These are phyloP conservation scores for Colletotrichum liaoningense DNA, from an alignment of 2,329 filamentous ascomycete genomes.

Conservation along the genomic window DNA sequence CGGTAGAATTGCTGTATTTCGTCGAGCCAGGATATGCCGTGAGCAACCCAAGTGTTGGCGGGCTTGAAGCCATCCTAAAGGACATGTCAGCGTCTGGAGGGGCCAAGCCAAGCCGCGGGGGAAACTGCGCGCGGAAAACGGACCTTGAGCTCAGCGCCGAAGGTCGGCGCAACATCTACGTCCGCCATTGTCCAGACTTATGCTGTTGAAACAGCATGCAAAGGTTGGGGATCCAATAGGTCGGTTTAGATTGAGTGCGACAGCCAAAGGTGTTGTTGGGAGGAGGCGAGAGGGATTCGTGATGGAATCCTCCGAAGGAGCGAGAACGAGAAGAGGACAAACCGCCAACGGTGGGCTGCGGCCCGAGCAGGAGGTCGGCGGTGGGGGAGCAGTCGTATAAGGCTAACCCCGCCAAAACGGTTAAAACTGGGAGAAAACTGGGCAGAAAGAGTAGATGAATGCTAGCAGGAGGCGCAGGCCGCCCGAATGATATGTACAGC, in stretches of 20 bases:
- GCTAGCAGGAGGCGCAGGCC: slow-evolving; percentile 31
- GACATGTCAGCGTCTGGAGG: slow-evolving; percentile 33
- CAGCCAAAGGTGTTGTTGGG: neutral
- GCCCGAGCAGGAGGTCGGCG: slow-evolving; percentile 31
- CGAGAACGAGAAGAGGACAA: slow-evolving; percentile 29
- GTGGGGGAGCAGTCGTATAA: slow-evolving; percentile 28
- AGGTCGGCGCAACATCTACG: slow-evolving; percentile 84
- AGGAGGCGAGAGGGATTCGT: slow-evolving; percentile 7
- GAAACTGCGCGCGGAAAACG: slow-evolving; percentile 38
- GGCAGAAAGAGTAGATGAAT: slow-evolving; percentile 21
- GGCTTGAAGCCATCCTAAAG: slow-evolving; percentile 93
- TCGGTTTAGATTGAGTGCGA: neutral
- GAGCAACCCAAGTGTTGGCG: slow-evolving; percentile 89
- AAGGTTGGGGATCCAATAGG: neutral
- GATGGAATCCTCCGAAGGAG: slow-evolving; percentile 26
- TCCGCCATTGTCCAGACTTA: slow-evolving; percentile 72
- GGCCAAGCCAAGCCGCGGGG: slow-evolving; percentile 11
- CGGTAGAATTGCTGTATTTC: slow-evolving; percentile 98
- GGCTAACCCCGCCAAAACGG: slow-evolving; percentile 34
- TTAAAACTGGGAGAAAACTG: slow-evolving; percentile 26
- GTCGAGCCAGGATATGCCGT: slow-evolving; percentile 94
- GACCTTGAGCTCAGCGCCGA: slow-evolving; percentile 95
- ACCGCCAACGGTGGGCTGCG: slow-evolving; percentile 23
- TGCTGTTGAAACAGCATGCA: slow-evolving; percentile 27
- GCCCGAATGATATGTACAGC: slow-evolving; percentile 28